Percentiles rank a stretch among this genome's conserved stretches.
These are phyloP conservation scores for Phyllosticta citribraziliensis DNA, from an alignment of 2,329 filamentous ascomycete species.

Conservation along the genomic window DNA sequence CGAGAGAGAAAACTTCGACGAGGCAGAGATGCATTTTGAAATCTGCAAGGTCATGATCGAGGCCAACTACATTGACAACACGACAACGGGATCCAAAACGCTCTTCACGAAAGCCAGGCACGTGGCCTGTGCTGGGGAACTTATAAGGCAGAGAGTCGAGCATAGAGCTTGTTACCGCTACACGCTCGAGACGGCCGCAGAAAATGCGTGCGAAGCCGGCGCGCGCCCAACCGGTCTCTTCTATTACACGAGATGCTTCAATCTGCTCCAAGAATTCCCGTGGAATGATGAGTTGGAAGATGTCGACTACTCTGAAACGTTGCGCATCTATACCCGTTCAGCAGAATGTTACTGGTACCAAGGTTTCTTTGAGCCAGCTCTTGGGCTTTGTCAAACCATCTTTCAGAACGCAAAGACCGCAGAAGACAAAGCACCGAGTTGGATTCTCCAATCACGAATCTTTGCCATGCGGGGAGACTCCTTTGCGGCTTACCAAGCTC, in stretches of 20 bases:
- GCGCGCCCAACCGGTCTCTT: conserved; percentile 72
- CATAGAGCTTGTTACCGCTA: conserved; percentile 59
- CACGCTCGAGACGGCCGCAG: conserved; percentile 69
- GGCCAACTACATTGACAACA: conserved; percentile 49
- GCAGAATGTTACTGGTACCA: conserved; percentile 79
- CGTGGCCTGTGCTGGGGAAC: conserved; percentile 64
- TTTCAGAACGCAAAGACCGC: conserved; percentile 61
- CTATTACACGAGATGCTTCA: conserved; percentile 68
- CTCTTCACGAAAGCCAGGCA: conserved; percentile 71
- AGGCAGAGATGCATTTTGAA: conserved; percentile 79
- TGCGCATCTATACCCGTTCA: conserved; percentile 66
- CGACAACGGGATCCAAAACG: conserved; percentile 39
- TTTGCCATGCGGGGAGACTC: conserved; percentile 65
- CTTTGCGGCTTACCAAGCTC: conserved; percentile 54
- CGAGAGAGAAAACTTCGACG: conserved; percentile 51
- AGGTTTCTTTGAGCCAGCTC: conserved; percentile 58
- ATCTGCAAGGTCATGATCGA: conserved; percentile 75
- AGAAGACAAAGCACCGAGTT: conserved; percentile 74
- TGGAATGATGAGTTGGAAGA: conserved; percentile 65
- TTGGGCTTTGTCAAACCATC: conserved; percentile 57
- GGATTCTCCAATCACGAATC: conserved; percentile 72
- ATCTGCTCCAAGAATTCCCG: conserved; percentile 66
- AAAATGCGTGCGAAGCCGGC: conserved; percentile 69
- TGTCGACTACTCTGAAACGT: conserved; percentile 75
- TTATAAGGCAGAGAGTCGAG: conserved; percentile 58